Base-by-base conservation (phyloP, 163 green algal species). In the Scenedesmus sp. region DNA sequence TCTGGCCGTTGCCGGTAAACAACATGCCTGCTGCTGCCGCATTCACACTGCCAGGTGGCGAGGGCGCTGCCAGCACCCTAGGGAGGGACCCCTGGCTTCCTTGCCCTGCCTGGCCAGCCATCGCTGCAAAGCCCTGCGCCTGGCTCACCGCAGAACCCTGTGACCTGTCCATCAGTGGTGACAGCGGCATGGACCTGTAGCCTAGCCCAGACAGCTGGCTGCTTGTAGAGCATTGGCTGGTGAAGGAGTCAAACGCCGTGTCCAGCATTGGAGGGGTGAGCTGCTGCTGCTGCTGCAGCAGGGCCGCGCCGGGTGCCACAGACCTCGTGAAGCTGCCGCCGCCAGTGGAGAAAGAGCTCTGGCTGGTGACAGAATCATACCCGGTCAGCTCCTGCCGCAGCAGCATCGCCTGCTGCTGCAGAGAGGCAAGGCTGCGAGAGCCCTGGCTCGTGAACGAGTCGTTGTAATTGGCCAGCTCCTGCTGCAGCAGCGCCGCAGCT, bases 211-310 rank as follows among this genome's bases (percentile, higher is more conserved):
- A 76, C 2, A 91, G 55, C 8, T 91, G 54, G 56, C 87, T 91
- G 55, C 55, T 79, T 5, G 87, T 86, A 20, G 87, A 91, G 57
- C 87, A 91, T 56, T 91, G 87, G n/a, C 87, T 91, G 87, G 87
- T 86, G n/a, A 91, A 91, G 23, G 73, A 86, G 55, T 91, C 87
- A 20, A 62, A 85, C 5, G 70, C 70, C 12, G 23, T 23, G 13
- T 79, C 70, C 5, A 79, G 70, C 15, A 79, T 79, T 13, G 70
- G 70, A 13, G 70, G 70, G 34, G 34, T 46, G 34, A 46, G 34
- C 34, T 46, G 34, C 34, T 46, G 34, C 10, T 84, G 76, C 76
- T 84, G 76, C 76, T 59, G 76, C 76, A 57, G 34, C 76, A 84
- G 34, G 26, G 76, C 76, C 7, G 46, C 76, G 1, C 46, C 76